Conservation (phyloP, 805 yeast genomes). For the Metschnikowia orientalis region DNA sequence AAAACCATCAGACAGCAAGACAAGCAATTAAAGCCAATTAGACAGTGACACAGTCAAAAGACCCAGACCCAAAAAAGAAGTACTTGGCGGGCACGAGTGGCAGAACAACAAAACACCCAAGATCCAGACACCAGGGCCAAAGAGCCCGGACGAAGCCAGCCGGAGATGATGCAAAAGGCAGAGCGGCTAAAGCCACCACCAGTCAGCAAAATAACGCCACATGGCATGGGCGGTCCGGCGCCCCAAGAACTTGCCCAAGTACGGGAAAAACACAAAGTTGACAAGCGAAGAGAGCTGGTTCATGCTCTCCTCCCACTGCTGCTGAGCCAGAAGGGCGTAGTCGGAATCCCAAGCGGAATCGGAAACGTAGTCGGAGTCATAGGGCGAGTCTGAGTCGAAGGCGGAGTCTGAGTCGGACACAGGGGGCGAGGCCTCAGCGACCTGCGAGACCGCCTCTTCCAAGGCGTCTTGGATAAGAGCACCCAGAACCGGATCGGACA, state of each 20-base stretch:
- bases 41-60: too few relatives aligned
- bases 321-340: slow-evolving; percentile 46
- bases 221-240: slow-evolving; percentile 39
- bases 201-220: slow-evolving; percentile 35
- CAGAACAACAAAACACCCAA: neutral
- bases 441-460: slow-evolving; percentile 2
- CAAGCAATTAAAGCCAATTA: too few relatives aligned
- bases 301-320: slow-evolving; percentile 71
- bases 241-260: slow-evolving; percentile 65
- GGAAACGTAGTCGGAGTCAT: slow-evolving; percentile 13
- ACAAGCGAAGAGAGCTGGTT: slow-evolving; percentile 55
- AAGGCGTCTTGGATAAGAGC: slow-evolving; percentile 3
- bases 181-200: slow-evolving; percentile 29
- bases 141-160: neutral
- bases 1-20: too few relatives aligned
- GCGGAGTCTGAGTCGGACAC: slow-evolving; percentile 1
- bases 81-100: neutral
- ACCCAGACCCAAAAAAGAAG: too few relatives aligned
- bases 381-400: slow-evolving; percentile 4
- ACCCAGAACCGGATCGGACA: slow-evolving; percentile 5
- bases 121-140: neutral
- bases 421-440: neutral
- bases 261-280: slow-evolving; percentile 58
- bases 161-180: too few relatives aligned
- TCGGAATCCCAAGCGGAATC: slow-evolving; percentile 17